These are phyloP conservation scores for Aspergillus wentii DNA, from an alignment of 495 filamentous ascomycete species.

Conservation along the genomic window DNA sequence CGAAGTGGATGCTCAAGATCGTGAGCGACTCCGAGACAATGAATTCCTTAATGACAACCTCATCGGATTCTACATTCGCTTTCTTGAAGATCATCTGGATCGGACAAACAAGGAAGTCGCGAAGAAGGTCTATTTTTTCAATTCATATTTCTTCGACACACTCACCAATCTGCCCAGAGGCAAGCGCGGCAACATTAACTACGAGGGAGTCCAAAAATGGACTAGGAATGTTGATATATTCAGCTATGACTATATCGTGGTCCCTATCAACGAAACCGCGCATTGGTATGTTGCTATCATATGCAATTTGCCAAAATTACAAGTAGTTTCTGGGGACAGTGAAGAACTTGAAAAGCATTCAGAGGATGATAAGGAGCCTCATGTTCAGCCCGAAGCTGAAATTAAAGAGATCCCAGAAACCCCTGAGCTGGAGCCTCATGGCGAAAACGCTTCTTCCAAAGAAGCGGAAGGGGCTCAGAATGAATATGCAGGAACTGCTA, in stretches of 20 bases:
- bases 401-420: constrained; percentile 32
- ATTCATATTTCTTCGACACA: constrained; percentile 83
- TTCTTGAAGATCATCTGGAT: constrained; percentile 61
- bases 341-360: constrained; percentile 8
- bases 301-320: constrained; percentile 68
- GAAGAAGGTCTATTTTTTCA: constrained; percentile 76
- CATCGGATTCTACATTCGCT: constrained; percentile 78
- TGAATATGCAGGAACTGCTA: constrained; percentile 5
- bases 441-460: neutral
- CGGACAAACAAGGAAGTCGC: constrained; percentile 50
- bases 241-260: constrained; percentile 79
- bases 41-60: constrained; percentile 91
- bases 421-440: constrained; percentile 28
- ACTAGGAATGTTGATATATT: constrained; percentile 84
- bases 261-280: constrained; percentile 79
- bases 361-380: constrained; percentile 6
- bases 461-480: constrained; percentile 1
- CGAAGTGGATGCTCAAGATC: constrained; percentile 73
- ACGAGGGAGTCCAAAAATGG: constrained; percentile 81
- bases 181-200: constrained; percentile 62
- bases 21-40: constrained; percentile 73
- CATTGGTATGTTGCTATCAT: constrained; percentile 98
- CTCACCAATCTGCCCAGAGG: constrained; percentile 57
- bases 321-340: constrained; percentile 22
- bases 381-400: constrained; percentile 13